Evolutionary conservation across 257 asterid species (phyloP).

Genomic region (Solanum sejunctum): DNA sequence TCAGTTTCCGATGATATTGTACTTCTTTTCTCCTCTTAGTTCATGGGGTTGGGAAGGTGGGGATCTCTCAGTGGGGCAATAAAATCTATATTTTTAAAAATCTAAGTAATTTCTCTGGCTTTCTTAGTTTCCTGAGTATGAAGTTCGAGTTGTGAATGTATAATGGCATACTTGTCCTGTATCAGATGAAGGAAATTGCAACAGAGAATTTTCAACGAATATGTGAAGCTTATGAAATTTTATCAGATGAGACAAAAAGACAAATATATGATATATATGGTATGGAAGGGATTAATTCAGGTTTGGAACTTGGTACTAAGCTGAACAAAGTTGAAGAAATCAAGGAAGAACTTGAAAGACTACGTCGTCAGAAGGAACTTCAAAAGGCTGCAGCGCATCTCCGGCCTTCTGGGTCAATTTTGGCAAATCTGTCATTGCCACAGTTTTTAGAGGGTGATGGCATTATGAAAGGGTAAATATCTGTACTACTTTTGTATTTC

Average conservation of each 20-base stretch:
- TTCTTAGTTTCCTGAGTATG: background rate
- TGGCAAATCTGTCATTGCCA: constrained; percentile 79
- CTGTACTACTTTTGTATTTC: background rate
- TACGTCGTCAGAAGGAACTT: constrained; percentile 55
- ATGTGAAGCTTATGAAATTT: constrained; percentile 93
- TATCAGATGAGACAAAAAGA: constrained; percentile 69
- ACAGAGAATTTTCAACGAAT: constrained; percentile 95
- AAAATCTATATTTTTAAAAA: background rate
- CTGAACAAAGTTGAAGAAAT: constrained; percentile 74
- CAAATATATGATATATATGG: constrained; percentile 87
- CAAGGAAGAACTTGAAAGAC: constrained; percentile 87
- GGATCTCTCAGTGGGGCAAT: background rate
- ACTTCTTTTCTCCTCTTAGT: background rate
- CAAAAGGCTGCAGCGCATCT: constrained; percentile 50
- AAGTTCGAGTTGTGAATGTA: background rate
- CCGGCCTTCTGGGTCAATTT: constrained; percentile 67
- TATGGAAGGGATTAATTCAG: constrained; percentile 89
- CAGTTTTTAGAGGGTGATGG: constrained; percentile 71
- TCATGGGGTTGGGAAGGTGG: background rate
- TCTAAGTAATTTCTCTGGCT: background rate
- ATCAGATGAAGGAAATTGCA: constrained; percentile 91
- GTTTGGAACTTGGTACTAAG: constrained; percentile 85
- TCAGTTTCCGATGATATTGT: background rate
- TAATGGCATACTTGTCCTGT: constrained; percentile 3
- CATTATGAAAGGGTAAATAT: constrained; percentile 73